These are phyloP conservation scores for Cyclocybe aegerita DNA, from an alignment of 768 basidiomycete species.

Conservation along the genomic window DNA sequence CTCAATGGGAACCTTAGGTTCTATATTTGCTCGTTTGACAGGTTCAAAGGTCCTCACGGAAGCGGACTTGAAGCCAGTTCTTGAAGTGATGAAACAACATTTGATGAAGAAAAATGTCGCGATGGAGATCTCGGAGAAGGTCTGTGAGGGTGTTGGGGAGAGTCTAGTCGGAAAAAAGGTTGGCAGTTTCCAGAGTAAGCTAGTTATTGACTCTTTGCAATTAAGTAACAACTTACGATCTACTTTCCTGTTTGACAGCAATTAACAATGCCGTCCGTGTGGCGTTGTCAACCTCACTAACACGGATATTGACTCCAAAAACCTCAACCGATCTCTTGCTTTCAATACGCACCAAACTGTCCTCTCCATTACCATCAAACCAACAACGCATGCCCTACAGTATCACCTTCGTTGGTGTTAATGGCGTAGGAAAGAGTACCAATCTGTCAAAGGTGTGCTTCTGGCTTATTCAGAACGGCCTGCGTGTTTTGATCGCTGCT, in stretches of 20 bases:
- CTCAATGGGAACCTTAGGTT: constrained; percentile 67
- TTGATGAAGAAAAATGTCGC: constrained; percentile 99
- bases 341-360: constrained; percentile 87
- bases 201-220: constrained; percentile 20
- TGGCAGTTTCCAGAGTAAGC: constrained; percentile 81
- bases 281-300: constrained; percentile 84
- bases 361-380: constrained; percentile 68
- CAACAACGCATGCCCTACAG: constrained; percentile 85
- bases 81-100: constrained; percentile 96
- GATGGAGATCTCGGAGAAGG: constrained; percentile 89
- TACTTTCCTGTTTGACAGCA: constrained; percentile 43
- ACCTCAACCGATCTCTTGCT: constrained; percentile 95
- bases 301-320: constrained; percentile 93
- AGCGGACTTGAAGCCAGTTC: constrained; percentile 80
- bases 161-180: constrained; percentile 88
- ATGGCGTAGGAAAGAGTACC: constrained; percentile 98
- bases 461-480: constrained; percentile 95
- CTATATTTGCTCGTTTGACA: constrained; percentile 82
- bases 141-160: constrained; percentile 93
- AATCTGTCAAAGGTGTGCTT: constrained; percentile 98
- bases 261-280: constrained; percentile 80
- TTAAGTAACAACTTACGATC: background rate
- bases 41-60: constrained; percentile 82
- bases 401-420: constrained; percentile 97
- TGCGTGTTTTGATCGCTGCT: constrained; percentile 93